A percentile compares a stretch with the other conserved stretches of the same genome.
These are phyloP conservation scores for Erigeron canadensis DNA, from an alignment of 129 eudicot species.

Conservation along the genomic window DNA sequence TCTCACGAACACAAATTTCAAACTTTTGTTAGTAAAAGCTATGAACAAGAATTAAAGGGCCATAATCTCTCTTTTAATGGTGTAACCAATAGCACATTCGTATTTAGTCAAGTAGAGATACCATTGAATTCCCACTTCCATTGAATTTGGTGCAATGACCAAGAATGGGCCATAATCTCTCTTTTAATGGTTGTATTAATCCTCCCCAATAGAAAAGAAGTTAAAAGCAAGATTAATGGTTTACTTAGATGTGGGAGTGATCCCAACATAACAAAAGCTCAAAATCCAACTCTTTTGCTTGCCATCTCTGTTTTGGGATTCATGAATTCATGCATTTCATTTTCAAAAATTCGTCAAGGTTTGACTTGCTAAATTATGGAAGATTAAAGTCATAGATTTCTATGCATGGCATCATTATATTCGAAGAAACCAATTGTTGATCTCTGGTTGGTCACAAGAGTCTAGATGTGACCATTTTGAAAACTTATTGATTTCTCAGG, in stretches of 20 bases:
- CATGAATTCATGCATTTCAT: slow-evolving; percentile 23
- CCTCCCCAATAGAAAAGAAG: slow-evolving; percentile 18
- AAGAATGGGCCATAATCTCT: slow-evolving; percentile 15
- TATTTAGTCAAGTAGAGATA: slow-evolving; percentile 12
- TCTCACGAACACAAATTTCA: no score
- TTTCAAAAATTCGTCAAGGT: slow-evolving; percentile 33
- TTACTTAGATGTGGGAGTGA: slow-evolving; percentile 24
- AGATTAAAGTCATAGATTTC: slow-evolving; percentile 7
- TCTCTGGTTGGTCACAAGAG: not conserved
- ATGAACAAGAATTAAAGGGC: not conserved
- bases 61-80: not conserved
- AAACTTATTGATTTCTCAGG: no score
- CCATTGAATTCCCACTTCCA: slow-evolving; percentile 5
- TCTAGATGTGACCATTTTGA: not conserved
- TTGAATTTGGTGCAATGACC: slow-evolving; percentile 6
- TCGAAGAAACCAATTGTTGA: not conserved
- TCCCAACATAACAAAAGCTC: slow-evolving; percentile 35
- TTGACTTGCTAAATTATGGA: slow-evolving; percentile 26
- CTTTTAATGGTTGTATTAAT: slow-evolving; percentile 20
- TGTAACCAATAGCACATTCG: not conserved
- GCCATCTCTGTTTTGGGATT: slow-evolving; percentile 16
- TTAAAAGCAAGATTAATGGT: slow-evolving; percentile 22
- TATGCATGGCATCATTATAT: slow-evolving; percentile 3
- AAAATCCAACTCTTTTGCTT: slow-evolving; percentile 28
- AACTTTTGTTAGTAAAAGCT: not conserved